Conservation (phyloP, 129 eudicot genomes). For the sunflower (Helianthus annuus) region DNA sequence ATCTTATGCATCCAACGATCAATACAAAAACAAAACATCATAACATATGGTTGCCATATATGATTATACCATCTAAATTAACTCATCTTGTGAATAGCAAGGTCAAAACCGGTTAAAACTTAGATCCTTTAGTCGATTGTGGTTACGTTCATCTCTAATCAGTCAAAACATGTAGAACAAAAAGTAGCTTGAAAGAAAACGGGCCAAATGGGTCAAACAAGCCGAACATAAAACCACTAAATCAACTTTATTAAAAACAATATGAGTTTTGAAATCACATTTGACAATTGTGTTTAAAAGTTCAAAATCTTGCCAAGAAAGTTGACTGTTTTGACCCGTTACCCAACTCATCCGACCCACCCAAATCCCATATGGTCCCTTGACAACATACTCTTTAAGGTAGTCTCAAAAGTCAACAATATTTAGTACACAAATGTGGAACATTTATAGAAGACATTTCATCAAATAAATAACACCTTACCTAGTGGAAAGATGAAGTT, state of each 20-base stretch:
- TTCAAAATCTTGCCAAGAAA: too few relatives aligned
- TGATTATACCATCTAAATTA: too few relatives aligned
- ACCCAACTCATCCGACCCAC: neutral
- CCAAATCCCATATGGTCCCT: neutral
- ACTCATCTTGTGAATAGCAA: neutral
- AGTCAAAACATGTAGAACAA: neutral
- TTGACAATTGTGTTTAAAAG: too few relatives aligned
- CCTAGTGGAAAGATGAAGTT: slow-evolving; percentile 15
- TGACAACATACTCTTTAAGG: slow-evolving; percentile 7
- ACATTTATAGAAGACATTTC: neutral
- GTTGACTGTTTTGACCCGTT: neutral
- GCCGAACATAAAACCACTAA: too few relatives aligned
- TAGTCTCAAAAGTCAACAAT: slow-evolving; percentile 25
- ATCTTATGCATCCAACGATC: too few relatives aligned
- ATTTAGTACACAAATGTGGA: slow-evolving; percentile 24
- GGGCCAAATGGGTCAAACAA: neutral
- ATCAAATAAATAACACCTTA: slow-evolving; percentile 10
- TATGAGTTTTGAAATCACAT: too few relatives aligned
- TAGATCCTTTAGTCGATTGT: neutral
- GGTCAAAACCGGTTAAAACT: too few relatives aligned
- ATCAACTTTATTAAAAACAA: too few relatives aligned
- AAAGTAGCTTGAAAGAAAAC: neutral
- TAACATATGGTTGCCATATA: too few relatives aligned
- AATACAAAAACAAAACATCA: too few relatives aligned
- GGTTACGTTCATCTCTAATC: neutral